Evolutionary conservation across 2,329 filamentous ascomycete species (phyloP).

Genomic region (Colletotrichum lini): DNA sequence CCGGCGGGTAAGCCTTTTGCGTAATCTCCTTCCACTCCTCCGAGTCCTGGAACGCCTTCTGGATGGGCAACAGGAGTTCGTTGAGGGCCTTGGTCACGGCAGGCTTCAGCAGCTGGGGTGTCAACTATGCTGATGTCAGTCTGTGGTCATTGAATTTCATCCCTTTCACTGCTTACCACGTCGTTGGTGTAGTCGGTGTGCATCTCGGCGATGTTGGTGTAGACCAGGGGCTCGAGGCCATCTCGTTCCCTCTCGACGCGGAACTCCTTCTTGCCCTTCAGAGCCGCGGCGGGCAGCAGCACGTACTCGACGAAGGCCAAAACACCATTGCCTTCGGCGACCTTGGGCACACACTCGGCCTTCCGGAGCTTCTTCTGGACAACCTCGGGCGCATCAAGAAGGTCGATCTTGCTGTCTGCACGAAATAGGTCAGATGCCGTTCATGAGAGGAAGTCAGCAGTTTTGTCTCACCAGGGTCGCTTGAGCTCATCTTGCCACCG

Average conservation of each 20-base stretch:
- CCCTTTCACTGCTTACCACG: constrained; percentile 53
- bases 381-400: constrained; percentile 83
- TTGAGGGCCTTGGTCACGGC: constrained; percentile 82
- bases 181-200: constrained; percentile 86
- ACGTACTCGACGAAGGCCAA: constrained; percentile 90
- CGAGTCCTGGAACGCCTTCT: constrained; percentile 77
- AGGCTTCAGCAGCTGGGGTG: constrained; percentile 90
- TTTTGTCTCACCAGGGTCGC: constrained; percentile 68
- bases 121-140: constrained; percentile 64
- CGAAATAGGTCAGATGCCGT: constrained; percentile 46
- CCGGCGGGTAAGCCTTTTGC: constrained; percentile 84
- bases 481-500: constrained; percentile 89
- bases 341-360: constrained; percentile 81
- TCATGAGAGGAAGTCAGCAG: background rate
- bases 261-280: constrained; percentile 74
- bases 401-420: constrained; percentile 88
- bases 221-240: constrained; percentile 80
- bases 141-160: background rate
- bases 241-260: constrained; percentile 76
- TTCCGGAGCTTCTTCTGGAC: constrained; percentile 90
- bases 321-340: constrained; percentile 88
- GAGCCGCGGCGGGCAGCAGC: constrained; percentile 81
- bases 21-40: constrained; percentile 84
- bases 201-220: constrained; percentile 81
- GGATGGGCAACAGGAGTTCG: constrained; percentile 83